Base-by-base conservation (phyloP, 371 early-diverging fungal genomes). In the Rhizopus delemar region DNA sequence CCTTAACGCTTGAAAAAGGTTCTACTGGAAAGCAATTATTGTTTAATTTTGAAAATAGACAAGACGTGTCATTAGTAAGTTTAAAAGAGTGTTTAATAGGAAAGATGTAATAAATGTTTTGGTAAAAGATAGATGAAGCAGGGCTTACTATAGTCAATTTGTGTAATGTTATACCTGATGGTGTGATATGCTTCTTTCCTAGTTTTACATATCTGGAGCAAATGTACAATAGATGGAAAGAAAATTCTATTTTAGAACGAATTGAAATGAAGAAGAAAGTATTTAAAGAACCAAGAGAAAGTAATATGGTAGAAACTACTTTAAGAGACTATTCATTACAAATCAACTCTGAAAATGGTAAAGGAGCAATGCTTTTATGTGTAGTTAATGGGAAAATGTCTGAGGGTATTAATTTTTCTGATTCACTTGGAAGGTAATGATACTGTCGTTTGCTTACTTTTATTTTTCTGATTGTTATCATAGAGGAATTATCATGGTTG, bases 331-430 rank as follows among this genome's bases (percentile, higher is more conserved):
- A 91, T 65, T 62, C 76, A 2, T 50, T 70, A 12, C 73, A 71
- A n/a, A 83, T 84, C 33, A 74, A 81, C 4, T 54, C 61, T 4
- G 54, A 63, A 52, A 65, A 71, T 3, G 41, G 52, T 0, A 73
- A 66, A 0, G 98, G 98, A 0, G 93, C 94, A 0, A 66, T 99
- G 11, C 65, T 99, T 46, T 77, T 99, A 46, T 90, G 93, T 57
- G 99, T 99, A 1, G 94, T 99, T 3, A 96, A 96, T 22, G 99
- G 99, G 6, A 93, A 90, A 66, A 84, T 99, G 83, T 93, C 94
- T 57, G 99, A 99, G 75, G 99, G 99, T 4, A 97, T 99, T 68
- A 97, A 99, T 68, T 97, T 97, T 54, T 87, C 91, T 4, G 95
- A 96, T 62, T 82, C 85, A 11, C 62, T 95, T 53, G 96, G 93